Evolutionary conservation across 2,329 filamentous ascomycete species (phyloP), one percentile per base, ranked within the genome.

Genomic region (Colletotrichum siamense): DNA sequence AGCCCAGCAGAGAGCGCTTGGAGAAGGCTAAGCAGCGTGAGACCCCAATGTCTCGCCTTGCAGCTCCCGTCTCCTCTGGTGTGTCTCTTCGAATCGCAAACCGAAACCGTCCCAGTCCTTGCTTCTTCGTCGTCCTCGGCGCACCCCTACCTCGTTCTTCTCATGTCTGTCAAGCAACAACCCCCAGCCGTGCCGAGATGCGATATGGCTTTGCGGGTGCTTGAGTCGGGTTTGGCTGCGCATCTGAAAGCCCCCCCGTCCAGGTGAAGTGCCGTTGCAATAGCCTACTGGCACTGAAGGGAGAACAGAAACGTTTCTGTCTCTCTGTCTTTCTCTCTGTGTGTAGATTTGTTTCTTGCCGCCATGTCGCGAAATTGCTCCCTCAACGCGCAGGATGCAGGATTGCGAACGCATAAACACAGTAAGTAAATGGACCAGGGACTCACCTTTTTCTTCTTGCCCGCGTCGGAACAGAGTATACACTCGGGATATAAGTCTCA

Each of bases 401-500:
- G 22, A 55, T 63, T 57, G 36, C n/a, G 24, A 32, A 24, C 10
- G 36, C 36, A 61, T n/a, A 55, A 39, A 55, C n/a, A 13, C 30
- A 34, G 24, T 16, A 63, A 28, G 24, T 16, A 63, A 77, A 62
- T 24, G 34, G 71, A 71, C n/a, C 55, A 49, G 22, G 15, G 36
- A 71, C 75, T 55, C 52, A 77, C 75, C 39, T 71, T 36, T 39
- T 73, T 63, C 49, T 59, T 75, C 57, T 69, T 69, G 39, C 34
- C 64, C 65, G 26, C 30, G 69, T 24, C 49, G 59, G 49, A 61
- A 75, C 69, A 76, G 70, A 76, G 64, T 59, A 69, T 75, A 71
- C 75, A 77, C 61, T 75, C 66, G 67, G 44, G 44, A 63, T 68
- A 71, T 73, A 71, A 71, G 36, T 76, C 80, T 82, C 84, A 87